phyloP scores from a whole-genome alignment of 345 rosid species.

The Ceriops tagal region DNA sequence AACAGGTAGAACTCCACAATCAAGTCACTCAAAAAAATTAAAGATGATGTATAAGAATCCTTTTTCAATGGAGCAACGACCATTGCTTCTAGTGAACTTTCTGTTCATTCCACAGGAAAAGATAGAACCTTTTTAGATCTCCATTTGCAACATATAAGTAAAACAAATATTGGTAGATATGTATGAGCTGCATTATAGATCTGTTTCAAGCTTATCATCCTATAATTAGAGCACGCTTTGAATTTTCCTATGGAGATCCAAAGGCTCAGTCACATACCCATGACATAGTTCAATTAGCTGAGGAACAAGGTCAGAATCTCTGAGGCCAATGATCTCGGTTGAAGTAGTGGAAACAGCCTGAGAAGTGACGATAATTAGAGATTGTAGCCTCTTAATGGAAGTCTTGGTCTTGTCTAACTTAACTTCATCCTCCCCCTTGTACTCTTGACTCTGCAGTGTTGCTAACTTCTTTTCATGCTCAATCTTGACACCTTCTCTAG shows the following conservation, averaged over 20 bases:
- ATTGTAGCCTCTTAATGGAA: conserved; percentile 65
- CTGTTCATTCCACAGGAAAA: not conserved
- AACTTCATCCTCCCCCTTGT: conserved; percentile 76
- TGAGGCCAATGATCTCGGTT: conserved; percentile 64
- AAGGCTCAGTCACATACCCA: conserved; percentile 47
- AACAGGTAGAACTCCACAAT: no score
- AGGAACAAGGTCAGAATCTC: conserved; percentile 90
- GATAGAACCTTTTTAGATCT: not conserved
- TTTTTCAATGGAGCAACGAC: not conserved
- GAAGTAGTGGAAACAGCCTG: conserved; percentile 92
- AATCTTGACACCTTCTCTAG: conserved; percentile 87
- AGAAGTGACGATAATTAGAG: conserved; percentile 73
- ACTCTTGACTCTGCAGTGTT: conserved; percentile 83
- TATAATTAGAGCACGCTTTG: no score
- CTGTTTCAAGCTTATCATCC: no score
- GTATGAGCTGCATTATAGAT: no score
- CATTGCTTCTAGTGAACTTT: not conserved
- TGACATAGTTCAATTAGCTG: conserved; percentile 88
- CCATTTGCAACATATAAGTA: no score
- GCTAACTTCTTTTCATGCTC: conserved; percentile 84
- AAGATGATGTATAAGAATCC: not conserved
- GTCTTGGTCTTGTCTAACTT: conserved; percentile 89
- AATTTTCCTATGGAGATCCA: not conserved
- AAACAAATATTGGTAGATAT: no score
- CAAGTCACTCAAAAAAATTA: not conserved